Conservation (phyloP, 106 monocot species). For the Apostasia shenzhenica region DNA sequence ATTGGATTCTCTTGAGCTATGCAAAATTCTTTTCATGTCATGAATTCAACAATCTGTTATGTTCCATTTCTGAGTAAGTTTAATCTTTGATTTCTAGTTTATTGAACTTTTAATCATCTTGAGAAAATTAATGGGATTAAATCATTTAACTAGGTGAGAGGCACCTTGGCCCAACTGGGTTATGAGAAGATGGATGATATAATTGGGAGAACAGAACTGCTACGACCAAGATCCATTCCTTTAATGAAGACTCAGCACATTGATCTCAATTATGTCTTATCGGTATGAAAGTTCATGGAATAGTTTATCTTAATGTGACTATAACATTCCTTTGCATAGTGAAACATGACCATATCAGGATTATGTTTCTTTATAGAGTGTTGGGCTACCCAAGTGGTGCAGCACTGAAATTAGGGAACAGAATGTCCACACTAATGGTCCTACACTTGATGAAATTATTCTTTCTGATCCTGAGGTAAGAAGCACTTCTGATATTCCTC, state of each 20-base stretch:
- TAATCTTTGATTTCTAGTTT: not conserved
- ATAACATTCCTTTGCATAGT: not conserved
- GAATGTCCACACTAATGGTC: constrained; percentile 82
- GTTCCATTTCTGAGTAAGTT: not conserved
- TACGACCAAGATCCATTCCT: constrained; percentile 60
- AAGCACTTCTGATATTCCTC: not conserved
- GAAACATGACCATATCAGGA: not conserved
- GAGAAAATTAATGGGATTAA: not conserved
- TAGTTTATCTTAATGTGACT: not conserved
- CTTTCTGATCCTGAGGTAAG: constrained; percentile 87
- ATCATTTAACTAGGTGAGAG: constrained; percentile 64
- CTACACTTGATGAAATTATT: constrained; percentile 85
- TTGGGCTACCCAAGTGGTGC: constrained; percentile 70
- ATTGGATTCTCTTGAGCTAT: not conserved
- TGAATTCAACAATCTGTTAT: not conserved
- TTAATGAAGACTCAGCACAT: constrained; percentile 88
- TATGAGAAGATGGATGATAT: constrained; percentile 97
- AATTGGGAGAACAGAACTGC: constrained; percentile 80
- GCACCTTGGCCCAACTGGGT: constrained; percentile 73
- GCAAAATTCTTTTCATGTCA: not conserved
- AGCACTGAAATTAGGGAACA: constrained; percentile 89
- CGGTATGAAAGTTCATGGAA: constrained; percentile 36
- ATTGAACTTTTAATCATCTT: not conserved
- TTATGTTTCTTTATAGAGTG: constrained; percentile 38
- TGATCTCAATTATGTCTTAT: constrained; percentile 79